Evolutionary conservation across 2,329 filamentous ascomycete genomes (phyloP).

Genomic region (Phyllosticta paracitricarpa): DNA sequence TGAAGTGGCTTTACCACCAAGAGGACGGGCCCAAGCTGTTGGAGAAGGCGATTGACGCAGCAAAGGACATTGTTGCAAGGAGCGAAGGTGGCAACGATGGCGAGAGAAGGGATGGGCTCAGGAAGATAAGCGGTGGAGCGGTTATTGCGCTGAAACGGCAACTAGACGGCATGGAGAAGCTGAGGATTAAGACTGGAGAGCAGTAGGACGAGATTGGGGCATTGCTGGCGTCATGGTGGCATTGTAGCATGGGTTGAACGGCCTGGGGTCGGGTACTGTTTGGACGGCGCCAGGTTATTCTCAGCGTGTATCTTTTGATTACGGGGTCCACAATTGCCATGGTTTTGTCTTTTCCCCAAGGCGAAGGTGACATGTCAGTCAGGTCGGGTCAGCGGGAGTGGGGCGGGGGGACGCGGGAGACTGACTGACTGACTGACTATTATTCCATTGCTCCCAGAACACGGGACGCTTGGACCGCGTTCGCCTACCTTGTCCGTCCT

Average conservation of each 20-base stretch:
- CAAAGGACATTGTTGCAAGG: slow-evolving; percentile 31
- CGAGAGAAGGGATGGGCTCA: slow-evolving; percentile 34
- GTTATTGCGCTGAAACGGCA: slow-evolving; percentile 32
- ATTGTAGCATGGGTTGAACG: not conserved
- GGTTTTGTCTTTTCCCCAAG: not conserved
- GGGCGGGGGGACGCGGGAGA: not conserved
- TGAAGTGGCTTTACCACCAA: slow-evolving; percentile 42
- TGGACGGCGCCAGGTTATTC: not conserved
- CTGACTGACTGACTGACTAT: too few species aligned
- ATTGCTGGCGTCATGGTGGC: slow-evolving; percentile 1
- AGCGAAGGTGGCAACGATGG: slow-evolving; percentile 20
- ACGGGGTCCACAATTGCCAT: not conserved
- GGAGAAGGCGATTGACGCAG: slow-evolving; percentile 33
- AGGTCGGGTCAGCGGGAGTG: too few species aligned
- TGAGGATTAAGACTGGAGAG: slow-evolving; percentile 7
- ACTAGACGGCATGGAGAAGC: slow-evolving; percentile 27
- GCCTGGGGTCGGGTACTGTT: not conserved
- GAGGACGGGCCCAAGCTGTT: slow-evolving; percentile 30
- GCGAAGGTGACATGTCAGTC: not conserved
- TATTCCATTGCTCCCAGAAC: not conserved
- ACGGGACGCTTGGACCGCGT: not conserved
- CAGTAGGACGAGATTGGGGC: not conserved
- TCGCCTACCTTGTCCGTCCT: not conserved
- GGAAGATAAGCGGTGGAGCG: slow-evolving; percentile 39
- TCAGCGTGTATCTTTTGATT: not conserved